Evolutionary conservation across 2,329 filamentous ascomycete genomes (phyloP).

Genomic region (Leptographium wingfieldii): DNA sequence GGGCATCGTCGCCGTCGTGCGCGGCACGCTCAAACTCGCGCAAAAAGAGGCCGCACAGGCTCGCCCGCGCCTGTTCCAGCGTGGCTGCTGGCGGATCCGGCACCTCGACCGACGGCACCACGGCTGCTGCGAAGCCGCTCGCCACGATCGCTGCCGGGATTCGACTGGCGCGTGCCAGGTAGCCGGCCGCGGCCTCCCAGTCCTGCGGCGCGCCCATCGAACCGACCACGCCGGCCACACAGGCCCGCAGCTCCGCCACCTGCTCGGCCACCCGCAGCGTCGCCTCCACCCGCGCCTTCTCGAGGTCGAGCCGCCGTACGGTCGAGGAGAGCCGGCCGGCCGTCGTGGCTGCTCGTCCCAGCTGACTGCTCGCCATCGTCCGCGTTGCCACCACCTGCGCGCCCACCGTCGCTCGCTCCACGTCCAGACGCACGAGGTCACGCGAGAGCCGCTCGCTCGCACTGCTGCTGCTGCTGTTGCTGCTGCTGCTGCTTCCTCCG

Average conservation of each 20-base stretch:
- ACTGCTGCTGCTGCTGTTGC: background rate
- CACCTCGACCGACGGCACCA: slow-evolving; percentile 91
- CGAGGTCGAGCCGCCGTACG: slow-evolving; percentile 76
- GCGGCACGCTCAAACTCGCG: slow-evolving; percentile 92
- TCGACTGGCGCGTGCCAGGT: slow-evolving; percentile 69
- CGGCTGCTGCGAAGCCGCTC: slow-evolving; percentile 77
- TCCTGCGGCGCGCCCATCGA: slow-evolving; percentile 97
- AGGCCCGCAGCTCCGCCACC: slow-evolving; percentile 92
- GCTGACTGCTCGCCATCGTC: slow-evolving; percentile 79
- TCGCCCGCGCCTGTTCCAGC: slow-evolving; percentile 75
- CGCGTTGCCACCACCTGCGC: slow-evolving; percentile 76
- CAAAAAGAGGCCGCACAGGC: slow-evolving; percentile 78
- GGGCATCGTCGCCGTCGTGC: slow-evolving; percentile 71
- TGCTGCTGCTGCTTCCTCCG: no score
- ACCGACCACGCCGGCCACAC: slow-evolving; percentile 83
- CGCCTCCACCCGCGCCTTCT: slow-evolving; percentile 82
- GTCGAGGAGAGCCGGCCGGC: slow-evolving; percentile 75
- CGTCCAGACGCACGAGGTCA: slow-evolving; percentile 75
- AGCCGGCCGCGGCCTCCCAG: slow-evolving; percentile 92
- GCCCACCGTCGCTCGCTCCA: slow-evolving; percentile 77
- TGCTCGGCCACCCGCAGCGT: slow-evolving; percentile 89
- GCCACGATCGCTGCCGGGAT: slow-evolving; percentile 70
- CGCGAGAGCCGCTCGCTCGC: slow-evolving; percentile 63
- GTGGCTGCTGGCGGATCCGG: slow-evolving; percentile 84
- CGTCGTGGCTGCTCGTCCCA: slow-evolving; percentile 72